Conservation (phyloP, 371 early-diverging fungal genomes). For the Rhizopus arrhizus region DNA sequence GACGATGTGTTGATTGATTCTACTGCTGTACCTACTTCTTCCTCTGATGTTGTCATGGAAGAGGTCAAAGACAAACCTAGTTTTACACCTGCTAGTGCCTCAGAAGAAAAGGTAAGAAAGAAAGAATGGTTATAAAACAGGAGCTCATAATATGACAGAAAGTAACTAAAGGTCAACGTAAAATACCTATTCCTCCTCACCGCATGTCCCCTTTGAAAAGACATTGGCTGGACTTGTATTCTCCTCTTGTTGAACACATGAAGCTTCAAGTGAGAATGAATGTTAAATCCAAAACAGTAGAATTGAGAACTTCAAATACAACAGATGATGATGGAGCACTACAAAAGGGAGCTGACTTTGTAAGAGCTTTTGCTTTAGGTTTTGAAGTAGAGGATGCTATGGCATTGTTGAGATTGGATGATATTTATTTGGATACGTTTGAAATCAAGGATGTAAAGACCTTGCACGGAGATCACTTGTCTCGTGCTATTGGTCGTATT, state of each 20-base stretch:
- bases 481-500: slow-evolving; percentile 98
- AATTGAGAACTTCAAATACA: slow-evolving; percentile 80
- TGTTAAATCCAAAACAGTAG: slow-evolving; percentile 84
- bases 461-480: slow-evolving; percentile 93
- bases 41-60: slow-evolving; percentile 59
- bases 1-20: slow-evolving; percentile 69
- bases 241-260: slow-evolving; percentile 98
- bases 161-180: slow-evolving; percentile 65
- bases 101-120: slow-evolving; percentile 33
- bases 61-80: slow-evolving; percentile 40
- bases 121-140: background rate
- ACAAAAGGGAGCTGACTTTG: slow-evolving; percentile 96
- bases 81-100: slow-evolving; percentile 44
- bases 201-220: slow-evolving; percentile 91
- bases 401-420: slow-evolving; percentile 93
- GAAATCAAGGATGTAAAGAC: slow-evolving; percentile 99
- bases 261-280: slow-evolving; percentile 98
- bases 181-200: slow-evolving; percentile 91
- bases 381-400: slow-evolving; percentile 95
- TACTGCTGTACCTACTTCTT: slow-evolving; percentile 51
- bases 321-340: slow-evolving; percentile 88
- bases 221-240: slow-evolving; percentile 98
- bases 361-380: slow-evolving; percentile 89
- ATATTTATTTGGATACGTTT: slow-evolving; percentile 94
- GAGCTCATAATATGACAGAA: slow-evolving; percentile 20